Percentiles rank a stretch among this genome's conserved stretches.
phyloP scores from a whole-genome alignment of 2,329 filamentous ascomycete species.

The Monilinia fructigena region DNA sequence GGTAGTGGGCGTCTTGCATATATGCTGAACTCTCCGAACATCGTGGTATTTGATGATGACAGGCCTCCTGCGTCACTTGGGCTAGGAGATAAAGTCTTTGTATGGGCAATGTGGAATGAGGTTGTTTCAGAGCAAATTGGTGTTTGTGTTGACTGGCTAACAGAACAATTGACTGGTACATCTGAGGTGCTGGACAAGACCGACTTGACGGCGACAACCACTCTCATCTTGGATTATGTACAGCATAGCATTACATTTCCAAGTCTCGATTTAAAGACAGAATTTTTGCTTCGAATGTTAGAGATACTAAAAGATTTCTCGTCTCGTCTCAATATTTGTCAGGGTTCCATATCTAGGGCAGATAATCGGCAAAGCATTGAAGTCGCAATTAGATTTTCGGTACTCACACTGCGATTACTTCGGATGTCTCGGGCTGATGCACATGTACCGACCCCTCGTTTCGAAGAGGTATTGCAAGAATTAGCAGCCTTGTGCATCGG shows the following conservation, averaged over 20 bases:
- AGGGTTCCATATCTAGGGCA: not conserved
- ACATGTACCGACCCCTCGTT: conserved; percentile 38
- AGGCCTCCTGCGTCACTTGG: conserved; percentile 44
- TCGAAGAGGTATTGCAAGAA: conserved; percentile 51
- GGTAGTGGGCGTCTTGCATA: conserved; percentile 52
- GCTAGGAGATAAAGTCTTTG: conserved; percentile 50
- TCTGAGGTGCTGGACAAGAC: conserved; percentile 1
- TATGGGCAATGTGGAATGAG: conserved; percentile 58
- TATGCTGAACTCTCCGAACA: conserved; percentile 35
- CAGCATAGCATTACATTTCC: conserved; percentile 33
- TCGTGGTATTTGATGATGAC: conserved; percentile 26
- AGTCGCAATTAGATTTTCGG: conserved; percentile 32
- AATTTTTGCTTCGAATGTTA: conserved; percentile 37
- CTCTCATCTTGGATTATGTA: conserved; percentile 37
- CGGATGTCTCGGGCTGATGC: conserved; percentile 43
- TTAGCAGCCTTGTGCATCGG: conserved; percentile 44
- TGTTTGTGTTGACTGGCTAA: conserved; percentile 58
- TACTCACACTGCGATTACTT: conserved; percentile 44
- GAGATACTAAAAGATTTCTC: conserved; percentile 36
- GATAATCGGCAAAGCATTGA: conserved; percentile 25
- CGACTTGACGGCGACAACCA: conserved; percentile 26
- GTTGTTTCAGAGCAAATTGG: conserved; percentile 61
- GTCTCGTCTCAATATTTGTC: conserved; percentile 25
- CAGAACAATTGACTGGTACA: conserved; percentile 43
- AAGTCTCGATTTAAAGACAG: conserved; percentile 21